Conservation (phyloP, 2,329 filamentous ascomycete species). For the Rutstroemia sydowiana region DNA sequence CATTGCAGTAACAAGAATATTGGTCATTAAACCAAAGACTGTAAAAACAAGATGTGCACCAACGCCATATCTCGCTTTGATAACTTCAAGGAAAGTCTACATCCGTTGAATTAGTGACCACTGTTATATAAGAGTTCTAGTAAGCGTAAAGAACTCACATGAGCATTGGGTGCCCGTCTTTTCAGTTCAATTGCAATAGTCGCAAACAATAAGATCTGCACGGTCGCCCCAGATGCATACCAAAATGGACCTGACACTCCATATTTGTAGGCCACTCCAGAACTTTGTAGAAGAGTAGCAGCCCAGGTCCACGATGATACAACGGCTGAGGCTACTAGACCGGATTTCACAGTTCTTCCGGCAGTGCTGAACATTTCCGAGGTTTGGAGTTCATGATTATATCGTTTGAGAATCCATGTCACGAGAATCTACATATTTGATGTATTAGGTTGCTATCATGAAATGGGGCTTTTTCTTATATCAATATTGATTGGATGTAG, state of each 20-base stretch:
- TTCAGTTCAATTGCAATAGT: conserved; percentile 88
- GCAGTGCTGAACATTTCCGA: conserved; percentile 91
- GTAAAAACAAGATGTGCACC: conserved; percentile 71
- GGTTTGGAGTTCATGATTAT: conserved; percentile 74
- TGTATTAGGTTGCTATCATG: not conserved
- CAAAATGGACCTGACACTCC: conserved; percentile 60
- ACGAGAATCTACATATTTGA: conserved; percentile 27
- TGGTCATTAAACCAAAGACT: conserved; percentile 74
- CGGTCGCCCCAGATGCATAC: conserved; percentile 66
- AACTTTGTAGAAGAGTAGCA: conserved; percentile 71
- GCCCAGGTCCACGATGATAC: conserved; percentile 93
- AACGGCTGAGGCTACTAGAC: conserved; percentile 81
- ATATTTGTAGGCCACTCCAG: conserved; percentile 76
- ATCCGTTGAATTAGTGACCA: not conserved
- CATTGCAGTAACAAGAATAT: conserved; percentile 85
- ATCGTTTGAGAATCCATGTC: conserved; percentile 36
- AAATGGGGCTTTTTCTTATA: not conserved
- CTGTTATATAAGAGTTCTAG: no score
- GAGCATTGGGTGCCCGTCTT: conserved; percentile 77
- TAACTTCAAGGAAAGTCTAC: conserved; percentile 68
- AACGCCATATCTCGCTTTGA: conserved; percentile 71
- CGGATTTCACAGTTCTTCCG: conserved; percentile 80
- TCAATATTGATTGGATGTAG: not conserved
- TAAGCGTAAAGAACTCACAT: no score
- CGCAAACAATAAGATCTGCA: conserved; percentile 84